Conservation (phyloP, 768 basidiomycete species). For the Lentinula sp. region DNA sequence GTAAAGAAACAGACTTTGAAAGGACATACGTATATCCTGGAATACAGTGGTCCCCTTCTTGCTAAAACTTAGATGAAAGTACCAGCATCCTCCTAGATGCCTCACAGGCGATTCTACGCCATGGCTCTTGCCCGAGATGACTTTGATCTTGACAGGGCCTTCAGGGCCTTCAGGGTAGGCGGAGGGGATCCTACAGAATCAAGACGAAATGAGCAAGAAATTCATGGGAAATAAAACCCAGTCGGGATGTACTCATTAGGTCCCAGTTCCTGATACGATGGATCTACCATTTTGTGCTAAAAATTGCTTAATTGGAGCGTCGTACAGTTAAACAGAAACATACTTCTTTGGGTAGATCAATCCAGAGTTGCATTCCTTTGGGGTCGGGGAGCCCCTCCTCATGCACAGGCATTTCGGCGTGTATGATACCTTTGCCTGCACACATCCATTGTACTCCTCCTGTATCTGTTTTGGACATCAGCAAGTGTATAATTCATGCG, state of each 20-base stretch:
- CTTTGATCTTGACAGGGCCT: constrained; percentile 66
- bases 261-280: constrained; percentile 78
- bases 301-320: too few relatives aligned
- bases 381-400: constrained; percentile 62
- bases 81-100: constrained; percentile 93
- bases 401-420: constrained; percentile 87
- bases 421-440: constrained; percentile 74
- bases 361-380: constrained; percentile 82
- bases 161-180: constrained; percentile 67
- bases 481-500: not conserved
- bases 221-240: not conserved
- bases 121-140: constrained; percentile 87
- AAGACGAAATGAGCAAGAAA: not conserved
- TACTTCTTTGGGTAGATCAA: constrained; percentile 71
- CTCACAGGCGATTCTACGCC: constrained; percentile 84
- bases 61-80: constrained; percentile 71
- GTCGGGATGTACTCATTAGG: constrained; percentile 44
- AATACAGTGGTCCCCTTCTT: constrained; percentile 53
- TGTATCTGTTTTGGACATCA: constrained; percentile 27
- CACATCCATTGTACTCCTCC: constrained; percentile 98
- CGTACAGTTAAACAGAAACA: constrained; percentile 3
- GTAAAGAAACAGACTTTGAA: not conserved
- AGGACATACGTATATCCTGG: constrained; percentile 70
- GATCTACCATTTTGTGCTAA: constrained; percentile 79
- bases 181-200: constrained; percentile 49